These are phyloP conservation scores for Yarrowia sp. DNA, from an alignment of 805 yeast genomes.

Conservation along the genomic window DNA sequence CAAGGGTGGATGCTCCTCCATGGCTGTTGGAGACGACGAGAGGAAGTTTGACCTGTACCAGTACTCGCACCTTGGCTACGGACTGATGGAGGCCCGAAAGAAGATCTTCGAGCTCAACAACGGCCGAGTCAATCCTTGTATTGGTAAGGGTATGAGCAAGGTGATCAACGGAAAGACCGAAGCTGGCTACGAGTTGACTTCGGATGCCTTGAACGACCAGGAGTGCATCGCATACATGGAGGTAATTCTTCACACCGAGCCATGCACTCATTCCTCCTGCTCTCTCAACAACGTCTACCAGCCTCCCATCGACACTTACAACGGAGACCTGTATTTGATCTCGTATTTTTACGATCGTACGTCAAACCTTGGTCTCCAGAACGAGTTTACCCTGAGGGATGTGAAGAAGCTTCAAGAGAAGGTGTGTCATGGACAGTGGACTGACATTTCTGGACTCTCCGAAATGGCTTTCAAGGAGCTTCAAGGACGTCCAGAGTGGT, in stretches of 20 bases:
- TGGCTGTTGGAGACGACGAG: conserved; percentile 52
- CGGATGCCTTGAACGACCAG: background rate
- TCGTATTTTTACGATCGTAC: conserved; percentile 94
- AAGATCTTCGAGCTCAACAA: conserved; percentile 52
- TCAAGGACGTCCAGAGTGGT: conserved; percentile 83
- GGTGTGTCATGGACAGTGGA: conserved; percentile 69
- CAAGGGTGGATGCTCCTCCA: conserved; percentile 38
- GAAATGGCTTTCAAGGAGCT: conserved; percentile 51
- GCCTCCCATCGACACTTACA: conserved; percentile 64
- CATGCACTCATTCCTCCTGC: conserved; percentile 61
- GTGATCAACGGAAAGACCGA: background rate
- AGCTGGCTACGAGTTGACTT: background rate
- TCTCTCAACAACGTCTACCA: conserved; percentile 96
- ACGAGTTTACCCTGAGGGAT: conserved; percentile 76
- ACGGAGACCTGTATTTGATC: conserved; percentile 77
- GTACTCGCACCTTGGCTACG: conserved; percentile 92
- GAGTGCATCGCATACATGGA: conserved; percentile 16
- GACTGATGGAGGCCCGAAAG: conserved; percentile 90
- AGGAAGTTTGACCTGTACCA: conserved; percentile 87
- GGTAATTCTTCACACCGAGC: background rate
- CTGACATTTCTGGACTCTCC: conserved; percentile 47
- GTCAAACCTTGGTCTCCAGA: conserved; percentile 88
- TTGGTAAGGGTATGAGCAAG: conserved; percentile 21
- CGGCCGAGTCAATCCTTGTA: conserved; percentile 33
- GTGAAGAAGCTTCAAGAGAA: conserved; percentile 71